Conservation (phyloP, 2,329 filamentous ascomycete species). For the Botrytis porri region DNA sequence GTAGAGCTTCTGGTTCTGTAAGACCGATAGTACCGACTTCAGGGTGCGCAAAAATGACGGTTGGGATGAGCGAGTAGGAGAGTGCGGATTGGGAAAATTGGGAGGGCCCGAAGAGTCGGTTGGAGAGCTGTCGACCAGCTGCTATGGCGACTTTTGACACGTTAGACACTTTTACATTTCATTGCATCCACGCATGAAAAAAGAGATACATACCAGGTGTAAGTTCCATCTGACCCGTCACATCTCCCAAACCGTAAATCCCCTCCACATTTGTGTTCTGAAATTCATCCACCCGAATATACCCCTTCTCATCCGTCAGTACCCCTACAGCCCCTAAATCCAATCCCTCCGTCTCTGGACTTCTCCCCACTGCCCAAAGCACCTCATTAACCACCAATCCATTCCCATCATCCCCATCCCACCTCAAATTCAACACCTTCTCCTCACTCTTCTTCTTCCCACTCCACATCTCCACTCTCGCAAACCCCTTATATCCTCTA, state of each 20-base stretch:
- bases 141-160: conserved; percentile 48
- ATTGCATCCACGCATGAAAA: too few species aligned
- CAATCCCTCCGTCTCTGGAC: conserved; percentile 45
- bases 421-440: conserved; percentile 44
- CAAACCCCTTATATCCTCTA: conserved; percentile 45
- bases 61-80: conserved; percentile 50
- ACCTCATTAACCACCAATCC: conserved; percentile 48
- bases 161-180: neutral
- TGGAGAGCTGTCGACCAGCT: conserved; percentile 48
- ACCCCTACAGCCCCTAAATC: conserved; percentile 43
- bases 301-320: conserved; percentile 41
- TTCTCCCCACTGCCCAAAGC: conserved; percentile 49
- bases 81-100: conserved; percentile 45
- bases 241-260: conserved; percentile 50
- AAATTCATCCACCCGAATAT: conserved; percentile 48
- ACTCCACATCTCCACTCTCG: conserved; percentile 42
- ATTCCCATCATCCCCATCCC: conserved; percentile 42
- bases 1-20: conserved; percentile 48
- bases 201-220: conserved; percentile 45
- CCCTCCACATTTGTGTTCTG: conserved; percentile 48
- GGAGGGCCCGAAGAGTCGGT: conserved; percentile 48
- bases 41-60: conserved; percentile 52
- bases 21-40: conserved; percentile 49
- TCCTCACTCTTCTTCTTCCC: conserved; percentile 38
- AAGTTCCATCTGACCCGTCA: conserved; percentile 49